Conservation (phyloP, 192 early-diverging fungal species). For the Thamnidium elegans region DNA sequence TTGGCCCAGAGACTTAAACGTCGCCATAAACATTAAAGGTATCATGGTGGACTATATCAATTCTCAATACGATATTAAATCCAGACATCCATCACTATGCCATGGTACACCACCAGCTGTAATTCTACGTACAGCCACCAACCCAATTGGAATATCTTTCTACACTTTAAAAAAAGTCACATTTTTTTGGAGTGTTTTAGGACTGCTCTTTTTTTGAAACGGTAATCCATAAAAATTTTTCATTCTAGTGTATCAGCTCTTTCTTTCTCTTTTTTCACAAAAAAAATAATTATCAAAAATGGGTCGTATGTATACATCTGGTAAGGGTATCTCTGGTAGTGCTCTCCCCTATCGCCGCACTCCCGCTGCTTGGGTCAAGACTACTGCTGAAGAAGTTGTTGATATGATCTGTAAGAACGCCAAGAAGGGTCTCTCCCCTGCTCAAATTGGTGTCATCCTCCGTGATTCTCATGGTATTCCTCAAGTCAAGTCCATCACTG, state of each 20-base stretch:
- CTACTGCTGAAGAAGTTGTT: constrained; percentile 93
- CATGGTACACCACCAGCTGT: too few relatives aligned
- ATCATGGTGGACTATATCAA: too few relatives aligned
- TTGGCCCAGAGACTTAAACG: too few relatives aligned
- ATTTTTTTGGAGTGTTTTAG: too few relatives aligned
- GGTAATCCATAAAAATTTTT: constrained; percentile 10
- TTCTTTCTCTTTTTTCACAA: constrained; percentile 5
- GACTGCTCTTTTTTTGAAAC: too few relatives aligned
- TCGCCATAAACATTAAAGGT: too few relatives aligned
- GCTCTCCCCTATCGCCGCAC: constrained; percentile 96
- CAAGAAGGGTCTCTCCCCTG: constrained; percentile 98
- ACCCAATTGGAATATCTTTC: too few relatives aligned
- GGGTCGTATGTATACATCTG: constrained; percentile 78
- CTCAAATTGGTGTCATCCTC: constrained; percentile 97
- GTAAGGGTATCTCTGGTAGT: constrained; percentile 92
- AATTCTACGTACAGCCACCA: too few relatives aligned
- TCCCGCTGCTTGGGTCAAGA: constrained; percentile 97
- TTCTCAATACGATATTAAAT: too few relatives aligned
- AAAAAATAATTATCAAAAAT: constrained; percentile 15
- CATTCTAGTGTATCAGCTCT: neutral
- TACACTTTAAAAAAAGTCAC: too few relatives aligned
- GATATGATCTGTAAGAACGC: constrained; percentile 98
- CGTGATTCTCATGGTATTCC: constrained; percentile 97
- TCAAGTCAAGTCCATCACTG: constrained; percentile 94
- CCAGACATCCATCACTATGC: too few relatives aligned